These are phyloP conservation scores for Microbotryum scabiosae DNA, from an alignment of 1,284 basidiomycete species.

Conservation along the genomic window DNA sequence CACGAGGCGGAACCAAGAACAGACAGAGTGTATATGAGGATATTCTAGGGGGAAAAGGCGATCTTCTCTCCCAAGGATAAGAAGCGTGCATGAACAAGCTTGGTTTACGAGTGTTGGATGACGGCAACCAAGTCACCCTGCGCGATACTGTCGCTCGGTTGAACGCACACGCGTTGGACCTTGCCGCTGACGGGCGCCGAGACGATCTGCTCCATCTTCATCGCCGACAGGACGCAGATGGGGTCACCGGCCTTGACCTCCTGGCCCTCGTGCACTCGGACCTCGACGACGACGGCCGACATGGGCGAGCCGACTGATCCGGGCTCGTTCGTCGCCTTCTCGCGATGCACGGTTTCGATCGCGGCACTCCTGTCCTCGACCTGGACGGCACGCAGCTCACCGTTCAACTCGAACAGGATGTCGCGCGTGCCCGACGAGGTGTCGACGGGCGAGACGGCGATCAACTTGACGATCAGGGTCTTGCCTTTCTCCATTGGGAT, in stretches of 20 bases:
- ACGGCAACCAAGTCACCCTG: conserved; percentile 79
- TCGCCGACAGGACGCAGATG: conserved; percentile 64
- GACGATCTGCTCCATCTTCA: conserved; percentile 97
- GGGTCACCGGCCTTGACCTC: conserved; percentile 97
- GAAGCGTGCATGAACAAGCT: too few species aligned
- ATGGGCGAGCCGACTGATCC: conserved; percentile 68
- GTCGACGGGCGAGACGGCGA: conserved; percentile 89
- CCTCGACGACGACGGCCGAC: conserved; percentile 94
- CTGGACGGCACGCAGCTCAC: conserved; percentile 85
- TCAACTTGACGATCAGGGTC: conserved; percentile 88
- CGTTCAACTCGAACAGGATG: conserved; percentile 93
- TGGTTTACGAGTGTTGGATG: conserved; percentile 52
- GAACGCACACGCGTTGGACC: conserved; percentile 79
- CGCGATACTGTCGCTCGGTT: conserved; percentile 77
- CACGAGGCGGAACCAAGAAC: too few species aligned
- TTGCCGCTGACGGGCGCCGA: conserved; percentile 92
- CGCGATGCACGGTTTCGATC: conserved; percentile 84
- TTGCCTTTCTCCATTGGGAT: conserved; percentile 96
- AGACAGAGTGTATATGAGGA: too few species aligned
- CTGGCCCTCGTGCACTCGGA: conserved; percentile 91
- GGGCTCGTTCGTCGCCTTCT: conserved; percentile 86
- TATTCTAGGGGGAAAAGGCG: too few species aligned
- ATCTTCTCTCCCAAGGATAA: too few species aligned
- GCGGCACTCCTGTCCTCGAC: conserved; percentile 95
- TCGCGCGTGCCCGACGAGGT: conserved; percentile 85